Conservation (phyloP, 495 filamentous ascomycete species). For the Penicillium desertorum region DNA sequence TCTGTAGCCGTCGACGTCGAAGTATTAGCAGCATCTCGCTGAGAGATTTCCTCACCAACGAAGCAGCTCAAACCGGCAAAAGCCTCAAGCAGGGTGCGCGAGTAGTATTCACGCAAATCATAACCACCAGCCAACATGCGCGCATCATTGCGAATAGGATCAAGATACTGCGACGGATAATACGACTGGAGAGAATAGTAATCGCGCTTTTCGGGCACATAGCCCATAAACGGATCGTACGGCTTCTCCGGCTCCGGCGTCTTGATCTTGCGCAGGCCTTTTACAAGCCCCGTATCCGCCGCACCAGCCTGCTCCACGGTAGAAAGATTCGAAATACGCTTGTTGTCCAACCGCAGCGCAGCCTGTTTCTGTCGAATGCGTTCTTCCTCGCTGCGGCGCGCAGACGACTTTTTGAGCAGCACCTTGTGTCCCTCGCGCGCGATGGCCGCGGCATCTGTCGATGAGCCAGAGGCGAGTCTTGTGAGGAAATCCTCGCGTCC, state of each 20-base stretch:
- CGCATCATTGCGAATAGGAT: slow-evolving; percentile 56
- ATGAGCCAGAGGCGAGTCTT: slow-evolving; percentile 49
- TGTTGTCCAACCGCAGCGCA: slow-evolving; percentile 41
- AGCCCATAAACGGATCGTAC: slow-evolving; percentile 86
- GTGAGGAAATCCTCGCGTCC: slow-evolving; percentile 59
- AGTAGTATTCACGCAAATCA: slow-evolving; percentile 74
- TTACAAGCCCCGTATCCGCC: slow-evolving; percentile 54
- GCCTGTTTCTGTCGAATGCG: slow-evolving; percentile 48
- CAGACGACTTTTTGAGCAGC: slow-evolving; percentile 66
- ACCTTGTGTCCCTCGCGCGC: slow-evolving; percentile 59
- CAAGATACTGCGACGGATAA: slow-evolving; percentile 67
- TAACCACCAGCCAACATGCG: slow-evolving; percentile 77
- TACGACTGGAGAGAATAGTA: slow-evolving; percentile 66
- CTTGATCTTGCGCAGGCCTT: slow-evolving; percentile 69
- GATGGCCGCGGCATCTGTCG: slow-evolving; percentile 50
- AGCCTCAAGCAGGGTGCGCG: slow-evolving; percentile 78
- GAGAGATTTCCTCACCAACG: slow-evolving; percentile 70
- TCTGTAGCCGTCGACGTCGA: slow-evolving; percentile 32
- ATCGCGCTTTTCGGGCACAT: slow-evolving; percentile 60
- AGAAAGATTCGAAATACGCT: slow-evolving; percentile 26
- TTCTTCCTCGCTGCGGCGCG: slow-evolving; percentile 50
- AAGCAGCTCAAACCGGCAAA: slow-evolving; percentile 87
- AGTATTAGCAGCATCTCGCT: slow-evolving; percentile 33
- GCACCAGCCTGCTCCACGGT: slow-evolving; percentile 28
- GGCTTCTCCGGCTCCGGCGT: slow-evolving; percentile 64